A percentile compares a stretch with the other conserved stretches of the same genome.
phyloP scores from a whole-genome alignment of 371 early-diverging fungal genomes.

The Apophysomyces ossiformis region DNA sequence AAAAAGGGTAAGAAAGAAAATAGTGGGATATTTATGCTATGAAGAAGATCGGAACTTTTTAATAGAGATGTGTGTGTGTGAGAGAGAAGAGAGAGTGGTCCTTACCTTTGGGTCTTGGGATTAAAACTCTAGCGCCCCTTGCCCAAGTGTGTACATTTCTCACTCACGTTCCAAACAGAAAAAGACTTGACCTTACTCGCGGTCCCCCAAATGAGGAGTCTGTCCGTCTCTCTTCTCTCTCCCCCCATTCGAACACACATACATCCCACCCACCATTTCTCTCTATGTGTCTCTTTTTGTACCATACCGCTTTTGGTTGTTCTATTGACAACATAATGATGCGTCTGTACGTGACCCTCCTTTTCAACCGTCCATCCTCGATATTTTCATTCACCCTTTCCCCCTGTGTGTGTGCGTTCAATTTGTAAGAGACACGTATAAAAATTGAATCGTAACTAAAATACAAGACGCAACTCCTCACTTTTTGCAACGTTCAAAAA shows the following conservation, averaged over 20 bases:
- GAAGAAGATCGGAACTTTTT: slow-evolving; percentile 15
- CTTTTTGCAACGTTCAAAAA: no score
- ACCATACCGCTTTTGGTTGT: slow-evolving; percentile 3
- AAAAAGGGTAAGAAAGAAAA: slow-evolving; percentile 10
- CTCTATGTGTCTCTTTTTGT: neutral
- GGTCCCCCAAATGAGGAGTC: slow-evolving; percentile 8
- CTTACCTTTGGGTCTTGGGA: slow-evolving; percentile 5
- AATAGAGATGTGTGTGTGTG: neutral
- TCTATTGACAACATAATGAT: slow-evolving; percentile 2
- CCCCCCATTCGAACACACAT: neutral
- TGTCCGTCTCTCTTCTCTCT: neutral
- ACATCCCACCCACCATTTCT: neutral
- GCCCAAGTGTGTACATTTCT: neutral
- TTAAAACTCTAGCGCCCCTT: slow-evolving; percentile 12
- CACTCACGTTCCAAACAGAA: slow-evolving; percentile 10
- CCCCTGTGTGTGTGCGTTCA: neutral
- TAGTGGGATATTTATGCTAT: slow-evolving; percentile 14
- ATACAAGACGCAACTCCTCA: no score
- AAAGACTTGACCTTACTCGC: slow-evolving; percentile 2
- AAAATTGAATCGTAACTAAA: no score
- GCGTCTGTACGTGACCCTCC: neutral
- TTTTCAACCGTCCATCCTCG: neutral
- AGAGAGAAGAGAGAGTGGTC: neutral
- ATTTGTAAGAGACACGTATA: no score
- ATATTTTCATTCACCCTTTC: neutral